These are phyloP conservation scores for Neurospora crassa DNA, from an alignment of 2,329 filamentous ascomycete species.

Conservation along the genomic window DNA sequence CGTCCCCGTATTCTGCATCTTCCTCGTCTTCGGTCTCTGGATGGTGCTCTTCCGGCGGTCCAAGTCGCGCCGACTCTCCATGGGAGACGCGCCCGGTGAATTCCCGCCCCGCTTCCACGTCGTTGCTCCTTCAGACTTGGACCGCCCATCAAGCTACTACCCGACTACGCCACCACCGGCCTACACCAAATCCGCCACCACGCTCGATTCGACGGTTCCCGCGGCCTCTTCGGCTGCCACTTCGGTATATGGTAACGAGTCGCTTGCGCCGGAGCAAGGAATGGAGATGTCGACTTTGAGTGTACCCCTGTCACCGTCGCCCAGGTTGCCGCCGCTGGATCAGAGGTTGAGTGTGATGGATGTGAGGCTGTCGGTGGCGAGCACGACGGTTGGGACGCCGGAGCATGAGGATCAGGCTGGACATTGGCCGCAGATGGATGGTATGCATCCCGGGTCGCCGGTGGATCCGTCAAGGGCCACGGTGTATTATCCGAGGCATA, in stretches of 20 bases:
- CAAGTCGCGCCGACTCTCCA: background rate
- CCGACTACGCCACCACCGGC: background rate
- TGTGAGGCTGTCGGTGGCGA: background rate
- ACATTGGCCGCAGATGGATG: background rate
- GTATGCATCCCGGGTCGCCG: background rate
- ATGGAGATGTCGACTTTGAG: background rate
- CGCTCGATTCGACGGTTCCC: background rate
- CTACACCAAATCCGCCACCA: background rate
- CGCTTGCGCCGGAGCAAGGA: background rate
- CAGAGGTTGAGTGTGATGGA: background rate
- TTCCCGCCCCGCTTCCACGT: background rate
- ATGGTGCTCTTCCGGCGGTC: conserved; percentile 7
- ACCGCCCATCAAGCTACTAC: background rate
- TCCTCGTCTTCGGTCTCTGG: conserved; percentile 10
- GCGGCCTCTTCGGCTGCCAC: background rate
- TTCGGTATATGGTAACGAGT: background rate
- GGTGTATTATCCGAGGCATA: background rate
- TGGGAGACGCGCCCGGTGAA: background rate
- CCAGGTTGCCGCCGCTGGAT: background rate
- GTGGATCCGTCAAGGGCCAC: background rate
- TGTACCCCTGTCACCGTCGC: background rate
- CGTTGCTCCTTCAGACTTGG: background rate
- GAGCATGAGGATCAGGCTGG: background rate
- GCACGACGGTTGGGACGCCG: background rate
- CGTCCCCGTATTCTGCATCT: conserved; percentile 11